Evolutionary conservation across 495 filamentous ascomycete species (phyloP).

Genomic region (Cryomyces antarcticus): DNA sequence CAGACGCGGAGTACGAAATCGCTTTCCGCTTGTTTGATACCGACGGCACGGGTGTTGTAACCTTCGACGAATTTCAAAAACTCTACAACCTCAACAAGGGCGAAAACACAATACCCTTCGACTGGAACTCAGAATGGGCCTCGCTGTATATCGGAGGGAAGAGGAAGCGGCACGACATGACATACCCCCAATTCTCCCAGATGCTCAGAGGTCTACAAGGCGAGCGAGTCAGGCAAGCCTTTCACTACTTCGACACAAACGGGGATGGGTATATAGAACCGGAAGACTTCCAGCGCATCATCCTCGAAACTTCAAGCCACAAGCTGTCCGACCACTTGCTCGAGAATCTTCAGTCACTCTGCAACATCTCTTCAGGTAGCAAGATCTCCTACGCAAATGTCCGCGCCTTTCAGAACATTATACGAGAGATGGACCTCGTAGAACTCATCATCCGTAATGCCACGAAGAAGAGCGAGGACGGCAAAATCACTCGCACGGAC

Average conservation of each 20-base stretch:
- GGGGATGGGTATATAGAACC: constrained; percentile 95
- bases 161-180: constrained; percentile 67
- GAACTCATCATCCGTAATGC: constrained; percentile 80
- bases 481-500: constrained; percentile 81
- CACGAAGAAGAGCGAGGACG: constrained; percentile 61
- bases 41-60: constrained; percentile 60
- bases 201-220: constrained; percentile 94
- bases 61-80: constrained; percentile 65
- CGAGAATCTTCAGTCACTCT: constrained; percentile 81
- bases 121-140: constrained; percentile 97
- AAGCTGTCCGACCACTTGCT: constrained; percentile 94
- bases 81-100: constrained; percentile 72
- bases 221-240: constrained; percentile 86
- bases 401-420: constrained; percentile 88
- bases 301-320: constrained; percentile 78
- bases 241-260: constrained; percentile 77
- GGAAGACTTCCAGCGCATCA: constrained; percentile 90
- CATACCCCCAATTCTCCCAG: constrained; percentile 93
- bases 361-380: constrained; percentile 78
- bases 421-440: constrained; percentile 92
- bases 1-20: constrained; percentile 97
- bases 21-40: constrained; percentile 90
- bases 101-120: constrained; percentile 64
- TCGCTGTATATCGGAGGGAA: constrained; percentile 76
- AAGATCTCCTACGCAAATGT: constrained; percentile 97